Evolutionary conservation across 106 monocot genomes (phyloP), one percentile per base, ranked within the genome.

Genomic region (Apostasia ramifera): DNA sequence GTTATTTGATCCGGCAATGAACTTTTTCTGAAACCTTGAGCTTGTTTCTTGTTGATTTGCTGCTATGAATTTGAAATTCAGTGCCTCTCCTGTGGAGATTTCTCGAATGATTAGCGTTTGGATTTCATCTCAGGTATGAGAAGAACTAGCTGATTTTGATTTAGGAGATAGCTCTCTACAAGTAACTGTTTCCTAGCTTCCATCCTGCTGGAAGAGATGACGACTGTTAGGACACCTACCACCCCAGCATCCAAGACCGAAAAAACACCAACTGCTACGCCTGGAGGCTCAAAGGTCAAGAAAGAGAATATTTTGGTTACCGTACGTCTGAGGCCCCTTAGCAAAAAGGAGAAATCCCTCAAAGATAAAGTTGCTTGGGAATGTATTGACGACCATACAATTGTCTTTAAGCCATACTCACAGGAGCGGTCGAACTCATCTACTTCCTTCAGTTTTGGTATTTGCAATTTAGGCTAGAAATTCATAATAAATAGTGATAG

Each of bases 301-400:
- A 92, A 92, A 67, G 95, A 97, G 81, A 97, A 97, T 72, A 99
- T 99, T 61, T 88, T 93, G 58, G 93, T 99, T 12, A 99, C 93
- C 1, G 88, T 99, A 13, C 84, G 98, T 39, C 74, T 99, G 59
- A 77, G 98, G 56, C 98, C 93, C 68, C 73, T 90, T 12, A 93
- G 80, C 71, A 92, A 80, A 66, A 93, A 84, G 44, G 95, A 95
- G 52, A 60, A 68, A 13, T 69, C 80, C 7, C 14, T 63, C 2
- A 95, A 89, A 68, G 98, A 99, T 26, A 84, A 83, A 70, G 73
- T 80, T 13, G 93, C 88, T 38, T 93, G 98, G 98, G 98, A 88
- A 40, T 99, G 93, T 56, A 43, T 59, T 13, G 76, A 93, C 71
- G 85, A 80, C 56, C 59, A 91, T 59, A 90, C 81, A 40, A 85